Conservation (phyloP, 176 grass and related monocot genomes). For the Musa schizocarpa region DNA sequence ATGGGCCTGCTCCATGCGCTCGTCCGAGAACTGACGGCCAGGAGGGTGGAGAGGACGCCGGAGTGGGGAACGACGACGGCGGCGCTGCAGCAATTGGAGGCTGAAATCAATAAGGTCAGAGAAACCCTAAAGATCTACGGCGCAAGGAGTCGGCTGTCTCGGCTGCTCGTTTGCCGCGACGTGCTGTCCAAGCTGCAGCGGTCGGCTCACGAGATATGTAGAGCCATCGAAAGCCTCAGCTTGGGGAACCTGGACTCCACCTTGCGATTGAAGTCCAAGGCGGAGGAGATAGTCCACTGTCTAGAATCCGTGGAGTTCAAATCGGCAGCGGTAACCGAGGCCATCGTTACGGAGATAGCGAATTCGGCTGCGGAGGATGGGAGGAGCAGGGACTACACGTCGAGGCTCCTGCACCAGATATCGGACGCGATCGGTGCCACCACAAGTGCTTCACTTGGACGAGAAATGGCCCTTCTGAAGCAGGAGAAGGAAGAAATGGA, state of each 20-base stretch:
- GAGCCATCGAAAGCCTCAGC: not conserved
- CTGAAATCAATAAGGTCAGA: not conserved
- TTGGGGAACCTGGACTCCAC: not conserved
- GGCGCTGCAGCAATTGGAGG: not conserved
- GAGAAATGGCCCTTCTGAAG: not conserved
- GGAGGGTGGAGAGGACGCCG: not conserved
- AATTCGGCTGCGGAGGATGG: not conserved
- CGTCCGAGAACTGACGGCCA: not conserved
- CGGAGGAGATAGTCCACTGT: not conserved
- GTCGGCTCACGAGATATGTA: not conserved
- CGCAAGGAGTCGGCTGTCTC: not conserved
- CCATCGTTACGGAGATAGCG: not conserved
- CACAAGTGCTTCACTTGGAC: not conserved
- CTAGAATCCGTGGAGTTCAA: not conserved
- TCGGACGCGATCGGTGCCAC: not conserved
- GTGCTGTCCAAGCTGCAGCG: not conserved
- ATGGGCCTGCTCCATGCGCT: not conserved
- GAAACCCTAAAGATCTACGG: not conserved
- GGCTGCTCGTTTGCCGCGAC: not conserved
- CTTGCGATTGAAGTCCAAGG: not conserved
- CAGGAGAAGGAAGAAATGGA: slow-evolving; percentile 9
- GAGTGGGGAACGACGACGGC: not conserved
- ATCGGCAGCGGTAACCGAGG: not conserved
- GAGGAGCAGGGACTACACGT: not conserved
- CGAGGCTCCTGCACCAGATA: not conserved